Conservation (phyloP, 1,284 basidiomycete genomes). For the Sparassis latifolia region DNA sequence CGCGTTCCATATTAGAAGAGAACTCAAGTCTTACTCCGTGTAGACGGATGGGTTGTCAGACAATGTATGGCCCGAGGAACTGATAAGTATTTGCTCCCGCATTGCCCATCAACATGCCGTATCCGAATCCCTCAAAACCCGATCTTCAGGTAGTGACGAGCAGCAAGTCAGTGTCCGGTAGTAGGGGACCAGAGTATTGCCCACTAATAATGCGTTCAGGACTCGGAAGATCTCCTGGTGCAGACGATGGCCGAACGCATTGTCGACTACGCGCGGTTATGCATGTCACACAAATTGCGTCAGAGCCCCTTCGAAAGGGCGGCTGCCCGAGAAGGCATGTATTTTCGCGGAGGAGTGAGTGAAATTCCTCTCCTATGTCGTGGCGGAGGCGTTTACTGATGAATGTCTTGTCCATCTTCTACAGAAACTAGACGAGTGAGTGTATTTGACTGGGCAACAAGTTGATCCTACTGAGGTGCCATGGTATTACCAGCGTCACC, state of each 20-base stretch:
- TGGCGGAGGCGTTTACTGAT: background rate
- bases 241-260: conserved; percentile 67
- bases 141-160: no score
- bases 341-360: conserved; percentile 67
- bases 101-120: conserved; percentile 37
- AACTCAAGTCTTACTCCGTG: conserved; percentile 7
- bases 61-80: conserved; percentile 75
- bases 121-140: background rate
- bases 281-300: conserved; percentile 58
- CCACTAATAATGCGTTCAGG: background rate
- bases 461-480: no score
- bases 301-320: conserved; percentile 68
- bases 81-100: conserved; percentile 60
- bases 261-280: conserved; percentile 61
- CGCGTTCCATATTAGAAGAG: background rate
- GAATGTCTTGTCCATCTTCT: conserved; percentile 14
- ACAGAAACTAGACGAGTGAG: conserved; percentile 63
- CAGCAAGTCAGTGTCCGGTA: no score
- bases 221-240: conserved; percentile 48
- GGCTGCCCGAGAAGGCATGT: conserved; percentile 56
- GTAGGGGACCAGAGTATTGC: no score
- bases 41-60: conserved; percentile 86
- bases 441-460: conserved; percentile 8
- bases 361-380: conserved; percentile 2
- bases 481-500: conserved; percentile 38